Evolutionary conservation across 192 early-diverging fungal genomes (phyloP).

Genomic region (Rhizophagus sp.): DNA sequence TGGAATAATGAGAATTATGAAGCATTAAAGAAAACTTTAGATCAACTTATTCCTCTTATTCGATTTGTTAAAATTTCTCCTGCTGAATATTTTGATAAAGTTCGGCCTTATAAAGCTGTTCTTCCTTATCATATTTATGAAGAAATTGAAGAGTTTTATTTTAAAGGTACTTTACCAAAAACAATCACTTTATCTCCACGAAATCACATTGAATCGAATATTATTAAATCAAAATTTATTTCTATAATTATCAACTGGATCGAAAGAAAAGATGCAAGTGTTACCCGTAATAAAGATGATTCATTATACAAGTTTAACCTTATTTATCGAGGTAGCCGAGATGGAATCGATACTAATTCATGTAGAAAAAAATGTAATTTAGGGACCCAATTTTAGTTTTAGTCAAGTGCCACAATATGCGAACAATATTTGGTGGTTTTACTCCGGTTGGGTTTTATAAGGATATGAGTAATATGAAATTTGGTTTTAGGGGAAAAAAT

Average conservation of each 20-base stretch:
- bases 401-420: too few relatives aligned
- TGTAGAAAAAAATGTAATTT: too few relatives aligned
- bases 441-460: background rate
- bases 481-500: too few relatives aligned
- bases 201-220: background rate
- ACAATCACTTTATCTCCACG: too few relatives aligned
- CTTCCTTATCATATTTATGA: background rate
- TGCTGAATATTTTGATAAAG: background rate
- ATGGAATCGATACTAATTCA: background rate
- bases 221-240: background rate
- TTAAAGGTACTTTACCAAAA: too few relatives aligned
- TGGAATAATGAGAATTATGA: conserved; percentile 8
- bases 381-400: too few relatives aligned
- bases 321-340: conserved; percentile 3
- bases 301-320: conserved; percentile 1
- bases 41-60: conserved; percentile 6
- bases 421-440: background rate
- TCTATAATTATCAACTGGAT: conserved; percentile 5
- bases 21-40: background rate
- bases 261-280: background rate
- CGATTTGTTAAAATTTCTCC: conserved; percentile 1
- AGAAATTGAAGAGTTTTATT: background rate
- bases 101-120: conserved; percentile 7
- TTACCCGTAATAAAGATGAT: background rate
- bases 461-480: too few relatives aligned